Percentiles rank a stretch among this genome's conserved stretches.
Conservation (phyloP, 2,329 filamentous ascomycete species). For the Colletotrichum caudatum region DNA sequence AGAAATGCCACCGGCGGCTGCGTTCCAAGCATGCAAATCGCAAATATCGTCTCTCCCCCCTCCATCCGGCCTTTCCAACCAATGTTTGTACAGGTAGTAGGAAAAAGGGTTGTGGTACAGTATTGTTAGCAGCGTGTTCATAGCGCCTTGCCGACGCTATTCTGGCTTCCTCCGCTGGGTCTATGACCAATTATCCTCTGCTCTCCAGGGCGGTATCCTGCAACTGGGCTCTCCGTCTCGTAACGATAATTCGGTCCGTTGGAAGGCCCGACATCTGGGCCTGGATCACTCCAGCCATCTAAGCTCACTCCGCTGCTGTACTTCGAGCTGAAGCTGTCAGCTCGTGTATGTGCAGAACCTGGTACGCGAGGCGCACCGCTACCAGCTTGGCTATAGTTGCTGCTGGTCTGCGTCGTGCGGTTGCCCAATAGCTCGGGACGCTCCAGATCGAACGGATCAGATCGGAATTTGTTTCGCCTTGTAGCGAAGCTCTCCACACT, state of each 20-base stretch:
- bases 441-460: conserved; percentile 75
- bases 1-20: neutral
- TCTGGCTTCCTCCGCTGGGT: conserved; percentile 38
- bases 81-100: conserved; percentile 34
- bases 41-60: conserved; percentile 7
- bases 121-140: conserved; percentile 1
- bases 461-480: conserved; percentile 68
- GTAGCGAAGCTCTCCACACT: conserved; percentile 60
- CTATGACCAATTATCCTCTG: conserved; percentile 25
- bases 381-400: conserved; percentile 47
- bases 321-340: conserved; percentile 57
- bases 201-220: conserved; percentile 39
- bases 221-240: conserved; percentile 46
- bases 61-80: conserved; percentile 3
- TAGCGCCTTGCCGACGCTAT: conserved; percentile 42
- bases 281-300: conserved; percentile 65
- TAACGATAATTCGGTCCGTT: conserved; percentile 43
- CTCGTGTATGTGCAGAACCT: conserved; percentile 50
- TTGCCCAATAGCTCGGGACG: conserved; percentile 58
- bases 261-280: conserved; percentile 63
- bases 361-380: conserved; percentile 43
- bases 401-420: conserved; percentile 49
- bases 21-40: conserved; percentile 9
- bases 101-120: conserved; percentile 21
- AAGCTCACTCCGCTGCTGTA: conserved; percentile 65